Base-by-base conservation (phyloP, 2,329 filamentous ascomycete species). In the Bipolaris sorokiniana region DNA sequence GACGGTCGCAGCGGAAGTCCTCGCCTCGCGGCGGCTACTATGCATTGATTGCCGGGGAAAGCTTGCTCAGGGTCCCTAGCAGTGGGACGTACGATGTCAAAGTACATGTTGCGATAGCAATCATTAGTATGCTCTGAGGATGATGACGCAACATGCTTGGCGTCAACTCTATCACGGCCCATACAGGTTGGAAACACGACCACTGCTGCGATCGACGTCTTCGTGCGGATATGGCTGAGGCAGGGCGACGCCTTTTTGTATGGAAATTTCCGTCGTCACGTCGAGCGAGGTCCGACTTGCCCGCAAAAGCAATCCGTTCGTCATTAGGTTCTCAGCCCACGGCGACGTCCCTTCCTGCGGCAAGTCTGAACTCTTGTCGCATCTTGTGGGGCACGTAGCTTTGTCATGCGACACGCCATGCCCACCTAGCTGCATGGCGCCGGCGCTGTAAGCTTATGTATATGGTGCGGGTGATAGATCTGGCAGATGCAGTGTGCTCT, bases 221-320 rank as follows among this genome's bases (percentile, higher is more conserved):
- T 58, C 61, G 63, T 56, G 63, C 71, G 70, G 70, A 64, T 70
- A 70, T 63, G 71, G 72, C 72, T 74, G 70, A 31, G 61, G 61
- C 53, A 61, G 47, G 54, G 58, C 60, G 46, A 61, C 58, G 59
- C 54, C 58, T 57, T 58, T 48, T 22, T 40, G 50, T 26, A 31
- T 54, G 50, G 56, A 62, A 57, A 64, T 63, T 55, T 48, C 51
- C 62, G 36, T 54, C 49, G 31, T 52, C 46, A 44, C 51, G 51
- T 56, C 41, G 44, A 47, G 40, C 26, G 56, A 44, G 56, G 50
- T 56, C 48, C 36, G 42, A 41, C 47, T 50, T 54, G 55, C 49
- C 42, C 42, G 31, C 36, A 53, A 48, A 48, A 47, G 55, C 51
- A 55, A 57, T 51, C 50, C 45, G 36, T 51, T 51, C 42, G 40